A percentile compares a stretch with the other conserved stretches of the same genome.
Conservation (phyloP, 768 basidiomycete species). For the Lactarius sanguifluus region DNA sequence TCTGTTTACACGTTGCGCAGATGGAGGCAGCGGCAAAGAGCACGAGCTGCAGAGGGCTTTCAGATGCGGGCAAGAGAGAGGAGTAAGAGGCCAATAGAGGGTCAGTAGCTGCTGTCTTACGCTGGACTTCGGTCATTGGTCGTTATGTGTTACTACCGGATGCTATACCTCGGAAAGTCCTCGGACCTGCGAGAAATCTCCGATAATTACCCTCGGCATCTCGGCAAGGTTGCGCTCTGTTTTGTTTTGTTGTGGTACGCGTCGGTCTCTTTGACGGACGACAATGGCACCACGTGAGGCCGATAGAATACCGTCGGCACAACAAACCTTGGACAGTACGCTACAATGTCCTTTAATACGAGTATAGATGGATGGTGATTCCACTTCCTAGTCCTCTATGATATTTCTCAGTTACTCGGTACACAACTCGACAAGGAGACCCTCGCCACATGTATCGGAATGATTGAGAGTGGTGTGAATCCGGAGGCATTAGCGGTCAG, state of each 20-base stretch:
- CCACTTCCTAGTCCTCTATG: slow-evolving; percentile 61
- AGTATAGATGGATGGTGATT: background rate
- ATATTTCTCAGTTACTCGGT: slow-evolving; percentile 85
- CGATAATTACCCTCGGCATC: background rate
- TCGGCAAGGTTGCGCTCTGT: background rate
- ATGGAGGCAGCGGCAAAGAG: slow-evolving; percentile 16
- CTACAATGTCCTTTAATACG: slow-evolving; percentile 25
- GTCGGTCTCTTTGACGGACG: background rate
- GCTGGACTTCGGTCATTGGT: background rate
- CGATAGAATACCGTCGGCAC: slow-evolving; percentile 33
- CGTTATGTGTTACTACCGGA: background rate
- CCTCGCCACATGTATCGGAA: slow-evolving; percentile 85
- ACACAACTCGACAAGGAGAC: slow-evolving; percentile 89
- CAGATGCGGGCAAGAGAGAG: slow-evolving; percentile 15
- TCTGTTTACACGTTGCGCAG: slow-evolving; percentile 12
- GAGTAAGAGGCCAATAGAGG: background rate
- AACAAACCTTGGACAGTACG: slow-evolving; percentile 41
- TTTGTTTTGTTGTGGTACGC: background rate
- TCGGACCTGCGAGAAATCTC: background rate
- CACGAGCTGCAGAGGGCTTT: slow-evolving; percentile 7
- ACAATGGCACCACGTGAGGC: slow-evolving; percentile 19
- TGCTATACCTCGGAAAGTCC: too few species aligned
- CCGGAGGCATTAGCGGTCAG: slow-evolving; percentile 88
- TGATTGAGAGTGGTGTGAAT: slow-evolving; percentile 93
- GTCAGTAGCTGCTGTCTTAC: background rate